Base-by-base conservation (phyloP, 108 stramenopile species). In the Cyclotella choctawhatcheeana region DNA sequence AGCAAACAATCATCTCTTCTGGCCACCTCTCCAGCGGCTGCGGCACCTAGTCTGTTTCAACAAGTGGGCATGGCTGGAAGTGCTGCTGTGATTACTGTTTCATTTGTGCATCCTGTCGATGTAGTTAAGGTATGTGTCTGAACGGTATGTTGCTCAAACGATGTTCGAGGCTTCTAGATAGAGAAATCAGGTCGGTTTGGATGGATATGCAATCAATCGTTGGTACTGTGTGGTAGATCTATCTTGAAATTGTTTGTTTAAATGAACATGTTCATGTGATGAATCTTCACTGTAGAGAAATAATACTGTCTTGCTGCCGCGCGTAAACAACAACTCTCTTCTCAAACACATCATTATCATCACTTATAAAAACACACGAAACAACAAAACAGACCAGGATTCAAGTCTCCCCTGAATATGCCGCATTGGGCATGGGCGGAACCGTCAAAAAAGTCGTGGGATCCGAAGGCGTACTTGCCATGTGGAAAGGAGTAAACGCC, bases 101-200 rank as follows among this genome's bases (percentile, higher is more conserved):
- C 87, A 29, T 91, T 92, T 83, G 94, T 93, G 60, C 96, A 97
- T 62, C 96, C 96, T 16, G 94, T 94, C 62, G 93, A 97, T 79
- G 92, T 93, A 44, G 93, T 97, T 21, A 97, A 97, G 81, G 88
- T 89, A 58, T 44, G 88, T 44, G 34, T 30, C 21, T n/a, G 5
- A 26, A 12, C 45, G 24, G 2, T 27, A 29, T 7, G 14, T 32
- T 21, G 25, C 17, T 40, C 29, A 22, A 6, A 40, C n/a, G n/a
- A n/a, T n/a, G n/a, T n/a, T n/a, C n/a, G n/a, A n/a, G n/a, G n/a
- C n/a, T n/a, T n/a, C n/a, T n/a, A n/a, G n/a, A n/a, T n/a, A n/a
- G n/a, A n/a, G n/a, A n/a, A n/a, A n/a, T n/a, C n/a, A n/a, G n/a
- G n/a, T n/a, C n/a, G n/a, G n/a, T n/a, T n/a, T n/a, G n/a, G n/a